Conservation (phyloP, 1,139 yeast genomes). For the Hanseniaspora gamundiae region DNA sequence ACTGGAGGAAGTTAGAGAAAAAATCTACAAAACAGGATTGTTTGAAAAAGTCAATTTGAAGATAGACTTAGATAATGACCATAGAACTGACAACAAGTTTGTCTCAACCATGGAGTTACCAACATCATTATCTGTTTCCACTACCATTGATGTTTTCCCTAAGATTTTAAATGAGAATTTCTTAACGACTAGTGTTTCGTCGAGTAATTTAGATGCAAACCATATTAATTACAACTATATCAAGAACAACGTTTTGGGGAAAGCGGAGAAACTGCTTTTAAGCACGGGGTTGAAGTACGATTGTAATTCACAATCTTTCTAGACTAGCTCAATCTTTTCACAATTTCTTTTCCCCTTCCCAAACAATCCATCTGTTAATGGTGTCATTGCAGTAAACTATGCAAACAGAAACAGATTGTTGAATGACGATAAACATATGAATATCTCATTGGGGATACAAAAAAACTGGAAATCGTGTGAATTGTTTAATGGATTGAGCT, state of each 20-base stretch:
- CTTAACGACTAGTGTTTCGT: background rate
- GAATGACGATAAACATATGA: slow-evolving; percentile 16
- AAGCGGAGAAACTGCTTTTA: slow-evolving; percentile 21
- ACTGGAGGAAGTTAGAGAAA: slow-evolving; percentile 12
- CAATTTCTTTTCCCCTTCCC: slow-evolving; percentile 20
- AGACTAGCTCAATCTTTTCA: slow-evolving; percentile 16
- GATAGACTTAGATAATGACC: slow-evolving; percentile 7
- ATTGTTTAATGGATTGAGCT: slow-evolving; percentile 1
- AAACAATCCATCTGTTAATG: slow-evolving; percentile 19
- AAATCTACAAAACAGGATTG: slow-evolving; percentile 14
- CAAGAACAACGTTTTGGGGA: slow-evolving; percentile 18
- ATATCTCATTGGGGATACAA: slow-evolving; percentile 19
- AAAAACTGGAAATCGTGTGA: slow-evolving; percentile 11
- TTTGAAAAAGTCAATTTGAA: slow-evolving; percentile 13
- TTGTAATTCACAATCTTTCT: slow-evolving; percentile 16
- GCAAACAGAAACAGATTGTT: slow-evolving; percentile 17
- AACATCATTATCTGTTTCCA: slow-evolving; percentile 1
- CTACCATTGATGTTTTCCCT: background rate
- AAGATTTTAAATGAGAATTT: background rate
- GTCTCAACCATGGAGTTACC: background rate
- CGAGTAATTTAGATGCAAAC: background rate
- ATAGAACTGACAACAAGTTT: background rate
- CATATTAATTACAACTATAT: background rate
- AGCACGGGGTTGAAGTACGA: slow-evolving; percentile 21
- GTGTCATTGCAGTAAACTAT: slow-evolving; percentile 18